phyloP scores from a whole-genome alignment of 495 filamentous ascomycete species.

The Penicillium tannophilum region DNA sequence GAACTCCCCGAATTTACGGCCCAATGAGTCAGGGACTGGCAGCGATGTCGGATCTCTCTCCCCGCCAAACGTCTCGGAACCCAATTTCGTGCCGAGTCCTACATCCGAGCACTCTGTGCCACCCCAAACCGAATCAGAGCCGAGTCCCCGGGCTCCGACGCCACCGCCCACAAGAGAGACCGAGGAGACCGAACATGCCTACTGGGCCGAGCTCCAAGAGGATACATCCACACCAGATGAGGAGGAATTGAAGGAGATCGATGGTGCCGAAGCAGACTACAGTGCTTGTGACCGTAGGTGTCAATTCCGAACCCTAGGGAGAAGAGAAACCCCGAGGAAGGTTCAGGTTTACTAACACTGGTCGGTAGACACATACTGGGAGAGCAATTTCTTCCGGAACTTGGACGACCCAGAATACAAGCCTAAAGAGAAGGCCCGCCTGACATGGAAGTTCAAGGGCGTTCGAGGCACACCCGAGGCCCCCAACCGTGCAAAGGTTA shows the following conservation, averaged over 20 bases:
- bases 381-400: slow-evolving; percentile 56
- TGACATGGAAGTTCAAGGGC: slow-evolving; percentile 62
- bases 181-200: slow-evolving; percentile 45
- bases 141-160: not conserved
- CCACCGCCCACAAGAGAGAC: not conserved
- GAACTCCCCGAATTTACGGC: not conserved
- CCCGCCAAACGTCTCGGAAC: slow-evolving; percentile 4
- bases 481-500: slow-evolving; percentile 59
- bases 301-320: slow-evolving; percentile 1
- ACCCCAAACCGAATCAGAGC: not conserved
- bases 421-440: slow-evolving; percentile 52
- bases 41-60: not conserved
- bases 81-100: not conserved
- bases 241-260: slow-evolving; percentile 62
- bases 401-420: slow-evolving; percentile 63
- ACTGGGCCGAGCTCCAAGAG: slow-evolving; percentile 55
- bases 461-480: slow-evolving; percentile 63
- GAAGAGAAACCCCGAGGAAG: not conserved
- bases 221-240: slow-evolving; percentile 61
- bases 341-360: slow-evolving; percentile 15
- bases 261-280: slow-evolving; percentile 46
- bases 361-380: slow-evolving; percentile 57
- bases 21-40: slow-evolving; percentile 5
- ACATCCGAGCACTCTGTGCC: not conserved
- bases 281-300: slow-evolving; percentile 56